A percentile compares a stretch with the other conserved stretches of the same genome.
Evolutionary conservation across 2,329 filamentous ascomycete species (phyloP).

Genomic region (Sporothrix luriei): DNA sequence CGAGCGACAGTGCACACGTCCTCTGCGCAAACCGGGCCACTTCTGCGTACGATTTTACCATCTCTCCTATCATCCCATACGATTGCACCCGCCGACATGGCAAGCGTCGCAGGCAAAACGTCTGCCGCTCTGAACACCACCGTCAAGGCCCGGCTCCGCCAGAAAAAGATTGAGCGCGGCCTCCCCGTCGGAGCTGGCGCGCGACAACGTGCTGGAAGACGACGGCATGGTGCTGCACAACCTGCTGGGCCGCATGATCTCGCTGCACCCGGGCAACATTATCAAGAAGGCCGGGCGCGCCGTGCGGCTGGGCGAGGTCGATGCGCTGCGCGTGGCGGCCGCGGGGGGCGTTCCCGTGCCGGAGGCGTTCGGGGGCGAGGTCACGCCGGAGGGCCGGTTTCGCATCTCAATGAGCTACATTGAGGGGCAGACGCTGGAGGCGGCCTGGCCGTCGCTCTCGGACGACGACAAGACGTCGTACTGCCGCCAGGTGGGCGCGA

Average conservation of each 20-base stretch:
- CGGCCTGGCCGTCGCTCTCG: slow-evolving; percentile 38
- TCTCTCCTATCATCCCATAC: too few species aligned
- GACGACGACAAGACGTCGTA: slow-evolving; percentile 36
- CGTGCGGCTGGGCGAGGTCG: slow-evolving; percentile 39
- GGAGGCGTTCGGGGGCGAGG: slow-evolving; percentile 33
- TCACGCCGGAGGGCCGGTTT: slow-evolving; percentile 34
- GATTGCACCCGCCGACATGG: too few species aligned
- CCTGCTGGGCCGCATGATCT: slow-evolving; percentile 37
- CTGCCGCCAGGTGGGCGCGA: slow-evolving; percentile 38
- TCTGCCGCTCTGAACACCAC: background rate
- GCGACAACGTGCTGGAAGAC: slow-evolving; percentile 19
- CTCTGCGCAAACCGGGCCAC: too few species aligned
- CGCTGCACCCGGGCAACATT: slow-evolving; percentile 37
- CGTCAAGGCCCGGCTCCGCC: background rate
- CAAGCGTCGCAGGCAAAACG: too few species aligned
- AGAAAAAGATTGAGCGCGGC: background rate
- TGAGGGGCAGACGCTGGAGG: slow-evolving; percentile 38
- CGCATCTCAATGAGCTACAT: slow-evolving; percentile 40
- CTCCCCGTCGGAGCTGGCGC: slow-evolving; percentile 6
- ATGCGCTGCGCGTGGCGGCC: slow-evolving; percentile 38
- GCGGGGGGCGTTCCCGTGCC: slow-evolving; percentile 38
- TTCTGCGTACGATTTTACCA: too few species aligned
- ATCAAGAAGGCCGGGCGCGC: slow-evolving; percentile 40
- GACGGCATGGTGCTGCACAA: slow-evolving; percentile 34
- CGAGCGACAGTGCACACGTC: too few species aligned